Evolutionary conservation across 2,329 filamentous ascomycete genomes (phyloP).

Genomic region (Aspergillus niger): DNA sequence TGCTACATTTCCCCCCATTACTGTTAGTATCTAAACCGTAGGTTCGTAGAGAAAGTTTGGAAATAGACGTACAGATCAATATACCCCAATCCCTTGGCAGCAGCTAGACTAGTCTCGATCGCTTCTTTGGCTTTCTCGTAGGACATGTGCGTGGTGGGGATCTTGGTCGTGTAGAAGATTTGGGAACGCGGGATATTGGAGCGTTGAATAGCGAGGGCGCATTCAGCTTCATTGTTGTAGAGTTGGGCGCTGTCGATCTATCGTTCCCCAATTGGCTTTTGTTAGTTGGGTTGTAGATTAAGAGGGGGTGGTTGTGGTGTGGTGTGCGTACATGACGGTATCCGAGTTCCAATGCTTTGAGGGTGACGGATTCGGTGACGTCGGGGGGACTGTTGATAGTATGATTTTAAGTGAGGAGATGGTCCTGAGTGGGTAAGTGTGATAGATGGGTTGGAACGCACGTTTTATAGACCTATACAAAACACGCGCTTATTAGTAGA

Average conservation of each 20-base stretch:
- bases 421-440: background rate
- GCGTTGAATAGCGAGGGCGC: slow-evolving; percentile 54
- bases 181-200: slow-evolving; percentile 56
- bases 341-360: slow-evolving; percentile 58
- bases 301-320: background rate
- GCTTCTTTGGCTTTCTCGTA: slow-evolving; percentile 67
- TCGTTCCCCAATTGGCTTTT: background rate
- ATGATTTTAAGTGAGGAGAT: background rate
- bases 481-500: background rate
- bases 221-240: slow-evolving; percentile 61
- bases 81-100: slow-evolving; percentile 65
- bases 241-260: slow-evolving; percentile 60
- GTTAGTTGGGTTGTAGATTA: background rate
- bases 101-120: slow-evolving; percentile 63
- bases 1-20: slow-evolving; percentile 21
- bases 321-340: slow-evolving; percentile 56
- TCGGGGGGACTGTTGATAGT: slow-evolving; percentile 51
- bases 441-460: slow-evolving; percentile 19
- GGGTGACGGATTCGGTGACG: slow-evolving; percentile 59
- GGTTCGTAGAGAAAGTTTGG: background rate
- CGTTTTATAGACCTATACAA: slow-evolving; percentile 43
- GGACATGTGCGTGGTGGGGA: slow-evolving; percentile 53
- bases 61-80: slow-evolving; percentile 58
- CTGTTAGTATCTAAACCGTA: background rate
- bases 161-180: slow-evolving; percentile 66